Evolutionary conservation across 805 yeast genomes (phyloP), one percentile per base, ranked within the genome.

Genomic region (Blastobotrys terrestris): DNA sequence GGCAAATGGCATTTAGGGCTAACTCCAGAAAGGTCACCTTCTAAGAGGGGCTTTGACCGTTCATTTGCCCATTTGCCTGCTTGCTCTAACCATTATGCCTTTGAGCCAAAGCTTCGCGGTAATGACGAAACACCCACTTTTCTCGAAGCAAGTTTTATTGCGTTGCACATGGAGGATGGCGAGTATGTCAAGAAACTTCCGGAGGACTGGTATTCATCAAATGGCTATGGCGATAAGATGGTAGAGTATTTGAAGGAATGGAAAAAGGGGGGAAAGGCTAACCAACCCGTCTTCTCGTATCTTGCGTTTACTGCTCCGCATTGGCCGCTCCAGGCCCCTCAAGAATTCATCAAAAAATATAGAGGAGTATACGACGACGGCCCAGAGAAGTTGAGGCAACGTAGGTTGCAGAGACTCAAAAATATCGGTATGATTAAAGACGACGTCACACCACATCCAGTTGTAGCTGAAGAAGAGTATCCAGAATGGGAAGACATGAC

Each of bases 1-100:
- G 86, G 85, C 14, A 81, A 81, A 59, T 80, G 85, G 84, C 85
- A 81, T 62, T 62, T 81, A 44, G 85, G 85, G 3, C 61, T 76
- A 14, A 59, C 67, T 0, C 67, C 69, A 7, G 76, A 76, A n/a
- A 69, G 73, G 47, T 74, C 79, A 75, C 83, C 83, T 2, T 60
- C 64, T 4, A 64, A 68, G 15, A 62, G 81, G 52, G 83, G 83
- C 0, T 79, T 78, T 61, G 77, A 77, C 52, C 71, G 72, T 49
- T 67, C 78, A 0, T 79, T 76, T 58, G 69, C 79, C 3, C 63
- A 79, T 48, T 63, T 79, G 20, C 80, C 83, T 2, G 84, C 83
- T 16, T 80, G 80, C 5, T 82, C 80, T n/a, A 78, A 77, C 61
- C 81, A 79, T 58, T 79, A 61, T 64, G 79, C 77, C 58, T 75